A percentile compares a stretch with the other conserved stretches of the same genome.
phyloP scores from a whole-genome alignment of 768 basidiomycete species.

The Tricholoma matsutake region DNA sequence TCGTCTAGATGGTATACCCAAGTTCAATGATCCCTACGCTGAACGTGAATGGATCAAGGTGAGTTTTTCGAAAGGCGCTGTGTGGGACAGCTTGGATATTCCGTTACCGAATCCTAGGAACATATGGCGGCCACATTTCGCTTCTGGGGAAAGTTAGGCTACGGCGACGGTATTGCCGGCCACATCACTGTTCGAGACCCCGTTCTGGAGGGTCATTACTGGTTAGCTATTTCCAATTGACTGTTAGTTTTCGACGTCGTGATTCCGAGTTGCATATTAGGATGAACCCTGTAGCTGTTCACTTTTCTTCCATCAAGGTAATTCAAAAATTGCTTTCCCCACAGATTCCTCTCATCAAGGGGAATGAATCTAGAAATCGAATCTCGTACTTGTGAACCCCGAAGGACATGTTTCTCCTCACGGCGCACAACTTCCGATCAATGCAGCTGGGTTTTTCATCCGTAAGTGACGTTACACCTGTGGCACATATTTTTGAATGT shows the following conservation, averaged over 20 bases:
- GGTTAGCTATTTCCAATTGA: slow-evolving; percentile 8
- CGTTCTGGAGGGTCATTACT: slow-evolving; percentile 25
- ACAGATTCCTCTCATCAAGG: too few relatives aligned
- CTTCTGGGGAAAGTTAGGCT: slow-evolving; percentile 38
- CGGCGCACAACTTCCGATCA: slow-evolving; percentile 28
- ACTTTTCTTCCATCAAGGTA: slow-evolving; percentile 26
- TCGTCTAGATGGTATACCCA: slow-evolving; percentile 17
- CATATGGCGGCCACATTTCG: slow-evolving; percentile 26
- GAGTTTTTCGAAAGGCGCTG: too few relatives aligned
- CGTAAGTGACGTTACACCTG: slow-evolving; percentile 8
- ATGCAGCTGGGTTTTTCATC: slow-evolving; percentile 25
- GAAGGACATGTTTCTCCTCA: slow-evolving; percentile 22
- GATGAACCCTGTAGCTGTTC: slow-evolving; percentile 27
- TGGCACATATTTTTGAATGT: not conserved
- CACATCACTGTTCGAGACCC: slow-evolving; percentile 48
- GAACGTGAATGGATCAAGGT: slow-evolving; percentile 29
- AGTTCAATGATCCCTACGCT: slow-evolving; percentile 20
- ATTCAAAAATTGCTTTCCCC: too few relatives aligned
- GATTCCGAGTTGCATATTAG: slow-evolving; percentile 2
- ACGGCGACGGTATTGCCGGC: slow-evolving; percentile 46
- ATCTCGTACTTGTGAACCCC: slow-evolving; percentile 26
- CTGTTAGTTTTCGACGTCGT: not conserved
- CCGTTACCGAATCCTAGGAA: slow-evolving; percentile 7
- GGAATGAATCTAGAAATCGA: slow-evolving; percentile 16
- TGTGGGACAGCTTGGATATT: too few relatives aligned